Conservation (phyloP, 2,329 filamentous ascomycete species). For the Fusarium austroafricanum region DNA sequence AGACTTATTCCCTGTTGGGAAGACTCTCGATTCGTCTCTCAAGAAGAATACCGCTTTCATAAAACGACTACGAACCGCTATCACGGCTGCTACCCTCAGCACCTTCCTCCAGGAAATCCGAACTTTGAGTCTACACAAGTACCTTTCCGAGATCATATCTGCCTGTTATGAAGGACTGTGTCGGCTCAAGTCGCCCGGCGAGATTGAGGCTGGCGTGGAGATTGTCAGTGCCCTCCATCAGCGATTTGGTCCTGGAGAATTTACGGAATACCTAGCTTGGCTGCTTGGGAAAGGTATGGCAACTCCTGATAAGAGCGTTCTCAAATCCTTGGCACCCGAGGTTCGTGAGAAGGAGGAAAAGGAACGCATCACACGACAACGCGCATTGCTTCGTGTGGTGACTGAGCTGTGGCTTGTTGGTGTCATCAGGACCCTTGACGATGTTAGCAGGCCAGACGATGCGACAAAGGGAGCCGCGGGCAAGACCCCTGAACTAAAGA, state of each 20-base stretch:
- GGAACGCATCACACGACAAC: conserved; percentile 87
- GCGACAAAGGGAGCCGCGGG: conserved; percentile 69
- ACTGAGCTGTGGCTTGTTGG: conserved; percentile 97
- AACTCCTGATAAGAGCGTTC: conserved; percentile 84
- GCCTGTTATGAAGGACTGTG: conserved; percentile 95
- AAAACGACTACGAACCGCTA: conserved; percentile 90
- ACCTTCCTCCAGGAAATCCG: conserved; percentile 93
- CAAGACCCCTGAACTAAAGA: conserved; percentile 72
- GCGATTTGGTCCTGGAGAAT: conserved; percentile 89
- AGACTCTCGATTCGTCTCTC: conserved; percentile 89
- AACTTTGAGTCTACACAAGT: conserved; percentile 92
- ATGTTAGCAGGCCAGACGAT: conserved; percentile 71
- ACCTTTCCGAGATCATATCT: conserved; percentile 95
- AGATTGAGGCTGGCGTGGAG: conserved; percentile 91
- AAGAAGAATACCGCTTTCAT: conserved; percentile 99
- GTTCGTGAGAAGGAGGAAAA: conserved; percentile 95
- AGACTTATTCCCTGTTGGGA: conserved; percentile 83
- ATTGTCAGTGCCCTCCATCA: conserved; percentile 96
- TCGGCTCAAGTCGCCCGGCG: conserved; percentile 89
- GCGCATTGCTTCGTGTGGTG: conserved; percentile 86
- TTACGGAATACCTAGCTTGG: conserved; percentile 93
- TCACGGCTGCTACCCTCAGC: conserved; percentile 80
- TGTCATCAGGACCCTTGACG: conserved; percentile 82
- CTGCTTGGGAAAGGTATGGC: conserved; percentile 90
- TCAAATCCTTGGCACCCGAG: conserved; percentile 84